Conservation (phyloP, 169 alveolate genomes). For the Cryptosporidium ryanae region DNA sequence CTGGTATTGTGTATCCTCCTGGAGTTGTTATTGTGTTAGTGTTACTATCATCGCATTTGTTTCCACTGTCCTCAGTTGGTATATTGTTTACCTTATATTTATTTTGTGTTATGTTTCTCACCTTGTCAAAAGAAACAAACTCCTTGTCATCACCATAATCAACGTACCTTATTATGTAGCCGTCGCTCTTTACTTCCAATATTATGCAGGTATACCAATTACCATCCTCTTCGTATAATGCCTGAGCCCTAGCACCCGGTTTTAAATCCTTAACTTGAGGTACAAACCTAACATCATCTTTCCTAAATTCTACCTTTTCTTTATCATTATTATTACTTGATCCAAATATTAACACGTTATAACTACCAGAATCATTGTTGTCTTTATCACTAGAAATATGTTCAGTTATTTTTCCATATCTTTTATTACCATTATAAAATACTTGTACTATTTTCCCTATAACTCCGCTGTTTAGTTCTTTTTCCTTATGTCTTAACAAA, state of each 20-base stretch:
- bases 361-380: not conserved
- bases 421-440: conserved; percentile 24
- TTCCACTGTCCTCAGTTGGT: not conserved
- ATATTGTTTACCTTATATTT: not conserved
- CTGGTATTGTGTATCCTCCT: conserved; percentile 57
- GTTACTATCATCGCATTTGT: not conserved
- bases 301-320: not conserved
- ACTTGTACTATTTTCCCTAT: conserved; percentile 35
- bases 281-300: not conserved
- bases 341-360: conserved; percentile 18
- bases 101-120: not conserved
- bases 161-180: conserved; percentile 23
- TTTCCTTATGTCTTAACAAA: not conserved
- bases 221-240: conserved; percentile 54
- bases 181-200: conserved; percentile 6
- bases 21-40: conserved; percentile 44
- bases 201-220: conserved; percentile 40
- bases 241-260: conserved; percentile 31
- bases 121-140: conserved; percentile 30
- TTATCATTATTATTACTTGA: not conserved
- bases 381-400: not conserved
- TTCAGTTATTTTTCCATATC: conserved; percentile 30
- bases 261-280: conserved; percentile 24
- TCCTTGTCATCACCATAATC: conserved; percentile 47
- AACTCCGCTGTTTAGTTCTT: not conserved